phyloP scores from a whole-genome alignment of 179 eudicot species.

The Amaranthus tricolor region DNA sequence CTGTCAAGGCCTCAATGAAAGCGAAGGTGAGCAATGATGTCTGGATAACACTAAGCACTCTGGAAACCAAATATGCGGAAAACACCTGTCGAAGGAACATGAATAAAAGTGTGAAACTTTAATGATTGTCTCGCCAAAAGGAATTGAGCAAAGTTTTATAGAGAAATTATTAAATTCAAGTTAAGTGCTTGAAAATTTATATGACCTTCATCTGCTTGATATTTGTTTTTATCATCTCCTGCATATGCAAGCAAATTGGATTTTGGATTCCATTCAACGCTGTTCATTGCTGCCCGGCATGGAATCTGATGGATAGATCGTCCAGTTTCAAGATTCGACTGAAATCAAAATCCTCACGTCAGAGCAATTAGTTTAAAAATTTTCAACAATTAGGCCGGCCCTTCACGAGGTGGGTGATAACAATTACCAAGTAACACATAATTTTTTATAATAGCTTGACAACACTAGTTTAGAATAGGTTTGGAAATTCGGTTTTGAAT shows the following conservation, averaged over 20 bases:
- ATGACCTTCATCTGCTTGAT: constrained; percentile 91
- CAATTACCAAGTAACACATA: background rate
- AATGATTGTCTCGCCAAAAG: background rate
- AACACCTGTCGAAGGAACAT: constrained; percentile 75
- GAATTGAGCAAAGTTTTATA: background rate
- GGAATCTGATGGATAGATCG: constrained; percentile 91
- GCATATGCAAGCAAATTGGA: constrained; percentile 91
- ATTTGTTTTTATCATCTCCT: constrained; percentile 97
- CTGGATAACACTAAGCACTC: constrained; percentile 43
- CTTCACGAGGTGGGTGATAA: background rate
- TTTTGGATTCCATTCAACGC: constrained; percentile 98
- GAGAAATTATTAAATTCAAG: background rate
- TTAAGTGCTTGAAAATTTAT: background rate
- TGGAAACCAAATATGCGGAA: constrained; percentile 92
- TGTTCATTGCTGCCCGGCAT: constrained; percentile 96
- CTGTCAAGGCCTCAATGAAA: background rate
- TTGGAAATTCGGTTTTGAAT: background rate
- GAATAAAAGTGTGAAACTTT: background rate
- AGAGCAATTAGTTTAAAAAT: background rate
- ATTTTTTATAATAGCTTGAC: background rate
- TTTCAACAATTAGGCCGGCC: background rate
- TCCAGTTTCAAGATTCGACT: constrained; percentile 86
- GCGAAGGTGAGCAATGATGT: background rate
- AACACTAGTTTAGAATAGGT: background rate
- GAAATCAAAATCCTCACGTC: constrained; percentile 15